Percentiles rank a stretch among this genome's conserved stretches.
phyloP scores from a whole-genome alignment of 2,329 filamentous ascomycete genomes.

The Elsinoe necatrix region DNA sequence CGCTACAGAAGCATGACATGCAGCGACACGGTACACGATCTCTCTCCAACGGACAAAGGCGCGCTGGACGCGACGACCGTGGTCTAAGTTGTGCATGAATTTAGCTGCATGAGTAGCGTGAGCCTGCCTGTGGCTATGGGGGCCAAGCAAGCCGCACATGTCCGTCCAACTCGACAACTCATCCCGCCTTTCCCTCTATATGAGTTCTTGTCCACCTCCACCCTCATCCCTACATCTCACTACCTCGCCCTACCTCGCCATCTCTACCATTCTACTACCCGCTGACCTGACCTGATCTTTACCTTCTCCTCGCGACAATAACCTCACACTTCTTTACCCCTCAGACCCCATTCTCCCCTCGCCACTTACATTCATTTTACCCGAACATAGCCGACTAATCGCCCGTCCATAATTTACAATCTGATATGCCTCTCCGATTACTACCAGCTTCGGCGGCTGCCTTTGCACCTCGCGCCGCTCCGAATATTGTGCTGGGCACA shows the following conservation, averaged over 20 bases:
- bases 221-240: conserved; percentile 28
- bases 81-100: conserved; percentile 1
- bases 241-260: neutral
- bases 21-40: conserved; percentile 5
- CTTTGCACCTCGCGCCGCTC: conserved; percentile 86
- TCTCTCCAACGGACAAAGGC: neutral
- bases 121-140: conserved; percentile 6
- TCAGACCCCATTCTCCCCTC: conserved; percentile 34
- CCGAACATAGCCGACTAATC: conserved; percentile 18
- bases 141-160: conserved; percentile 10
- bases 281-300: neutral
- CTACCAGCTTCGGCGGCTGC: conserved; percentile 91
- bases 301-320: conserved; percentile 3
- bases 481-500: conserved; percentile 79
- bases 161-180: neutral
- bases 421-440: conserved; percentile 80
- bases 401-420: conserved; percentile 26
- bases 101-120: conserved; percentile 13
- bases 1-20: conserved; percentile 12
- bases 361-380: conserved; percentile 31
- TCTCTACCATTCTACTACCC: neutral
- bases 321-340: conserved; percentile 24
- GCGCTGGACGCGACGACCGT: neutral
- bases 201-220: conserved; percentile 19
- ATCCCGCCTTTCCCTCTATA: conserved; percentile 5